A percentile compares a stretch with the other conserved stretches of the same genome.
phyloP scores from a whole-genome alignment of 352 stramenopile species.

The Phytophthora melonis region DNA sequence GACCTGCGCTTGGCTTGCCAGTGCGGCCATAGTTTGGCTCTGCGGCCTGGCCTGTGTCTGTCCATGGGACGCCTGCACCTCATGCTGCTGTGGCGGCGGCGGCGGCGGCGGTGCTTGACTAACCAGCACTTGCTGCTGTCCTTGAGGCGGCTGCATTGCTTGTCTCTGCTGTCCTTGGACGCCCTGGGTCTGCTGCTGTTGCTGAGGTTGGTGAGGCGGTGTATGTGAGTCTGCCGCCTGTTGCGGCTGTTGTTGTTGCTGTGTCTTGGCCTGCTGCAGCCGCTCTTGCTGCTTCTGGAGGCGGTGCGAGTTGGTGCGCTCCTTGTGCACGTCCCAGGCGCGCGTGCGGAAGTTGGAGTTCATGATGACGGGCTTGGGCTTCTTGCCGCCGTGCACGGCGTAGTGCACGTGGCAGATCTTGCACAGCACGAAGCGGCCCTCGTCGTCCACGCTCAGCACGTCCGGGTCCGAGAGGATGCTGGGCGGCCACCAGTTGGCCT shows the following conservation, averaged over 20 bases:
- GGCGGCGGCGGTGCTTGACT: not conserved
- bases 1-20: slow-evolving; percentile 15
- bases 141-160: not conserved
- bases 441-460: slow-evolving; percentile 82
- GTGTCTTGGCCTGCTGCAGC: slow-evolving; percentile 36
- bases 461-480: slow-evolving; percentile 76
- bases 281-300: slow-evolving; percentile 70
- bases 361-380: slow-evolving; percentile 84
- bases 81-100: not conserved
- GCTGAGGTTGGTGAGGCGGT: slow-evolving; percentile 17
- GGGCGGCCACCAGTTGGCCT: slow-evolving; percentile 77
- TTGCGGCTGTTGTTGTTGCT: slow-evolving; percentile 18
- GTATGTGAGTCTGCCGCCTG: slow-evolving; percentile 9
- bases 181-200: slow-evolving; percentile 1
- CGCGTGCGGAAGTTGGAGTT: slow-evolving; percentile 84
- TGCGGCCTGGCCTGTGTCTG: slow-evolving; percentile 5
- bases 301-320: slow-evolving; percentile 82
- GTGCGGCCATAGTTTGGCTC: slow-evolving; percentile 3
- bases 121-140: not conserved
- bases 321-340: slow-evolving; percentile 86
- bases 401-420: slow-evolving; percentile 88
- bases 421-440: slow-evolving; percentile 81
- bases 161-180: not conserved
- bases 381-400: slow-evolving; percentile 82
- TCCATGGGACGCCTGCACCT: slow-evolving; percentile 5